Evolutionary conservation across 768 basidiomycete genomes (phyloP).

Genomic region (Sarcomyxa edulis): DNA sequence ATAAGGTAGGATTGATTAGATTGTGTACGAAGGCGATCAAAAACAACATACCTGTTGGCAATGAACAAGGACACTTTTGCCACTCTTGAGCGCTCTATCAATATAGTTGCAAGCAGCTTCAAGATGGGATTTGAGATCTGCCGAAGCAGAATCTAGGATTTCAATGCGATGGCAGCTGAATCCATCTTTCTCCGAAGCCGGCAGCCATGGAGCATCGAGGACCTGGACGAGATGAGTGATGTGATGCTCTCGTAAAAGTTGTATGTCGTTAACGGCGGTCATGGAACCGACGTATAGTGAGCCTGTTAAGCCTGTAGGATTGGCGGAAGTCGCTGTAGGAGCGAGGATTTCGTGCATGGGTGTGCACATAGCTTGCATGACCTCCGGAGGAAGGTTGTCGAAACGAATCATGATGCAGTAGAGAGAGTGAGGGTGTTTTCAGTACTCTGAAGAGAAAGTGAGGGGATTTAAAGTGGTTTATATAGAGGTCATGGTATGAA

Average conservation of each 20-base stretch:
- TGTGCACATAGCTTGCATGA: conserved; percentile 81
- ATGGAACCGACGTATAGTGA: conserved; percentile 68
- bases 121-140: conserved; percentile 63
- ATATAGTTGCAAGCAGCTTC: conserved; percentile 67
- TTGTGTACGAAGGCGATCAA: conserved; percentile 8
- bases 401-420: conserved; percentile 73
- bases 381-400: conserved; percentile 67
- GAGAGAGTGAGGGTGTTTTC: no score
- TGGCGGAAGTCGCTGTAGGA: conserved; percentile 13
- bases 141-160: conserved; percentile 55
- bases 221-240: conserved; percentile 64
- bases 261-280: conserved; percentile 50
- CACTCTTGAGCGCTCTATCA: conserved; percentile 50
- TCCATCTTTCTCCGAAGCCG: conserved; percentile 40
- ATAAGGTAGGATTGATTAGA: conserved; percentile 8
- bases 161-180: conserved; percentile 59
- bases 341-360: conserved; percentile 73
- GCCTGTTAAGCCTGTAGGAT: conserved; percentile 29
- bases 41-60: conserved; percentile 65
- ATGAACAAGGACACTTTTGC: conserved; percentile 69
- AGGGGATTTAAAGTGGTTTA: no score
- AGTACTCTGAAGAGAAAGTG: no score
- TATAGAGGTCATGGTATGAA: no score
- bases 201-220: conserved; percentile 61
- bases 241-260: conserved; percentile 41